These are phyloP conservation scores for Pyrenophora seminiperda DNA, from an alignment of 2,329 filamentous ascomycete genomes.

Conservation along the genomic window DNA sequence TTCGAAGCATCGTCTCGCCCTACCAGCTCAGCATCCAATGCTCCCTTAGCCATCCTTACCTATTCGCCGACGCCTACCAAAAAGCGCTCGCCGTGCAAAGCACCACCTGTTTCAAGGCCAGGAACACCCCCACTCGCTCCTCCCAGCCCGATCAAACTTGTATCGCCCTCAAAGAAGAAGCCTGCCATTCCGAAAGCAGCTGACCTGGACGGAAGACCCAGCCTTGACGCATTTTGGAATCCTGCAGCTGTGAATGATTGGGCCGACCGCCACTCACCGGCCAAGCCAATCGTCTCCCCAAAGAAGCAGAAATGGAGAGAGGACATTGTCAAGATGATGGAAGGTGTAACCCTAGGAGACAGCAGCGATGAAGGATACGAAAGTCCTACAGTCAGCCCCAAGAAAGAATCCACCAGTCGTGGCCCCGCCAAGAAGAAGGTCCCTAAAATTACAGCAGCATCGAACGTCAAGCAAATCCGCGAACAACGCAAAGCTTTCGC, in stretches of 20 bases:
- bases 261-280: constrained; percentile 45
- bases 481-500: constrained; percentile 63
- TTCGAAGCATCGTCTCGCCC: constrained; percentile 37
- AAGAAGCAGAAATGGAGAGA: constrained; percentile 44
- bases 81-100: constrained; percentile 42
- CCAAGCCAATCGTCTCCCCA: constrained; percentile 43
- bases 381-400: constrained; percentile 30
- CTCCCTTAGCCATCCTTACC: constrained; percentile 35
- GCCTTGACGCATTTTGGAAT: constrained; percentile 48
- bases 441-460: constrained; percentile 1
- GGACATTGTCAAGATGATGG: constrained; percentile 35
- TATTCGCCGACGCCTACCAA: constrained; percentile 45
- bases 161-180: constrained; percentile 46
- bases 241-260: constrained; percentile 44
- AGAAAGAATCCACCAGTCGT: constrained; percentile 20
- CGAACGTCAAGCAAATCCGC: constrained; percentile 30
- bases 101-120: constrained; percentile 37
- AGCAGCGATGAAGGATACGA: constrained; percentile 30
- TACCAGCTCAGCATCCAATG: constrained; percentile 36
- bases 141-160: constrained; percentile 40
- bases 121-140: constrained; percentile 39
- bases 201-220: constrained; percentile 36
- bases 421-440: constrained; percentile 19
- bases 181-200: constrained; percentile 36
- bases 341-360: constrained; percentile 30